phyloP scores from a whole-genome alignment of 129 eudicot species.

The Flaveria sonorensis region DNA sequence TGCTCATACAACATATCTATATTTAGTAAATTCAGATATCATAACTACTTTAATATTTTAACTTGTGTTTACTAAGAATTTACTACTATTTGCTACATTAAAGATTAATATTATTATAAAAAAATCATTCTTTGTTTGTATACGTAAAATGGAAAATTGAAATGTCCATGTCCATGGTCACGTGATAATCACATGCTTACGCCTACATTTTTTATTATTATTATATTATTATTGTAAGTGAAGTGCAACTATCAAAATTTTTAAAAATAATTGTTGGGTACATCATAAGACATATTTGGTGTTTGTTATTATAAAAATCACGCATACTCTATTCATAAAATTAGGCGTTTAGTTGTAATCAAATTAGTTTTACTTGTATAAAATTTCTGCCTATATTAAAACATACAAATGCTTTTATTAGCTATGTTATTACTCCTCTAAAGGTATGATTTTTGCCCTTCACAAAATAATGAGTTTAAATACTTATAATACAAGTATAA shows the following conservation, averaged over 20 bases:
- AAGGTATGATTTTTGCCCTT: no score
- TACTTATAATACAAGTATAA: no score
- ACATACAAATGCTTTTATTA: background rate
- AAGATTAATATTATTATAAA: background rate
- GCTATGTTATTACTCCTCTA: no score
- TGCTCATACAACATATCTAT: no score
- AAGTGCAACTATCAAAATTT: slow-evolving; percentile 23
- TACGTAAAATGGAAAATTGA: slow-evolving; percentile 3
- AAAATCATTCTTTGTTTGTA: background rate
- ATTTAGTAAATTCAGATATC: background rate
- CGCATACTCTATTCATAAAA: no score
- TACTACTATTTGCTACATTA: background rate
- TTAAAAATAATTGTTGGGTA: background rate
- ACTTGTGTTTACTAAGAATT: background rate
- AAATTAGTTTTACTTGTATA: background rate
- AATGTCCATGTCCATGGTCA: slow-evolving; percentile 29
- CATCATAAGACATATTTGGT: background rate
- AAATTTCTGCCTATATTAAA: background rate
- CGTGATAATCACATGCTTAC: slow-evolving; percentile 39
- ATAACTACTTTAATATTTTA: background rate
- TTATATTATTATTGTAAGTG: slow-evolving; percentile 15
- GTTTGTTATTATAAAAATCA: background rate
- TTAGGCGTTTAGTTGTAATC: no score
- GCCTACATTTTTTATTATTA: slow-evolving; percentile 5
- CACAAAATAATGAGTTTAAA: no score